Base-by-base conservation (phyloP, 1,139 yeast species). In the Lodderomyces metapsilosis region DNA sequence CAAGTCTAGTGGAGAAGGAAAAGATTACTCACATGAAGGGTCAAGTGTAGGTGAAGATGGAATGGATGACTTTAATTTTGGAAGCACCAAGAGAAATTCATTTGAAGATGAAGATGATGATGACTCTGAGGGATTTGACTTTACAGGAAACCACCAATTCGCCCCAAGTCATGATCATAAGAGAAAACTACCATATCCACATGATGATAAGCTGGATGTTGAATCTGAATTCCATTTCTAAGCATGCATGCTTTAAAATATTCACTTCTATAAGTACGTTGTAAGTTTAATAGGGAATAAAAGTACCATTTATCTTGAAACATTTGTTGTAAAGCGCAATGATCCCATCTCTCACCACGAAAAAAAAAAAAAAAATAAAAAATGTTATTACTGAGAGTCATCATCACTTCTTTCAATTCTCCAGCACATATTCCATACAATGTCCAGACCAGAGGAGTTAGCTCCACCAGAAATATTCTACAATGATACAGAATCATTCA, bases 401-500 rank as follows among this genome's bases (percentile, higher is more conserved):
- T n/a, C n/a, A n/a, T n/a, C n/a, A n/a, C n/a, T n/a, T n/a, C n/a
- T n/a, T n/a, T 20, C 22, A 5, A 5, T 20, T 20, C 22, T 20
- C 22, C 5, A 20, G 22, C 22, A 20, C 22, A 5, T 20, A 5
- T 8, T 18, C 21, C 8, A 12, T 5, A 25, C 16, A 11, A 92
- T 92, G 98, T 88, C 97, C 2, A 84, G 98, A 71, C 98, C 98
- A 51, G 98, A 92, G 66, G 91, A 88, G 55, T 74, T 91, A 46
- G 98, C 98, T 11, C 98, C 98, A 28, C 98, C 98, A 35, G 98
- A 92, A 68, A 78, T 91, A 51, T 94, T 89, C 60, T 92, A 92
- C 62, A 85, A 89, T 70, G 98, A 91, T 45, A 66, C 80, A 1
- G 98, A 92, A 64, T 86, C 98, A 0, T 72, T 75, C 54, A 92